A percentile compares a stretch with the other conserved stretches of the same genome.
Evolutionary conservation across 1,284 basidiomycete genomes (phyloP).

Genomic region (Puccinia horiana): DNA sequence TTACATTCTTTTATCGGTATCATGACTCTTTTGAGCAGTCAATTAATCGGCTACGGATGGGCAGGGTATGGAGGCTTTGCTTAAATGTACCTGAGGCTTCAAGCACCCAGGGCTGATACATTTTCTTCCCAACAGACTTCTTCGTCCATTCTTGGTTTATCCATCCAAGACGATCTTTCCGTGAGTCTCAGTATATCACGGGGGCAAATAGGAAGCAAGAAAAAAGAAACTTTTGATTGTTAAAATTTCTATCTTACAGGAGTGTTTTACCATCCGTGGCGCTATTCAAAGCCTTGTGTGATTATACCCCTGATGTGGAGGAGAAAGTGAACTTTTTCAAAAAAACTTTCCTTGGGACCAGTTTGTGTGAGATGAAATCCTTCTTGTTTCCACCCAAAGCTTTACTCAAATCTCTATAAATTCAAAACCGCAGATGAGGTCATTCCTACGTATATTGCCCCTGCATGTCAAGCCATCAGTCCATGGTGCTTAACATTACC

Average conservation of each 20-base stretch:
- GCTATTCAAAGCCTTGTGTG: conserved; percentile 28
- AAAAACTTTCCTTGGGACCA: conserved; percentile 25
- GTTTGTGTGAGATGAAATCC: conserved; percentile 28
- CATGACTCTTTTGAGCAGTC: conserved; percentile 30
- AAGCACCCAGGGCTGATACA: background rate
- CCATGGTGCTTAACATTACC: conserved; percentile 49
- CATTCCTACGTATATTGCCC: conserved; percentile 43
- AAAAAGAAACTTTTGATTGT: background rate
- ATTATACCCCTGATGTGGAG: background rate
- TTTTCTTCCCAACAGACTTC: conserved; percentile 18
- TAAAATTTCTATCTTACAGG: conserved; percentile 4
- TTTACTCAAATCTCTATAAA: background rate
- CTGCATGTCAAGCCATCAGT: conserved; percentile 45
- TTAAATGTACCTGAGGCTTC: background rate
- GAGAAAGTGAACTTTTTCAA: conserved; percentile 22
- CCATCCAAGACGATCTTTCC: conserved; percentile 37
- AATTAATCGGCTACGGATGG: conserved; percentile 46
- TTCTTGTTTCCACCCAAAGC: background rate
- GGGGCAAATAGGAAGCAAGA: background rate
- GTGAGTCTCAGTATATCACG: background rate
- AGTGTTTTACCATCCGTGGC: conserved; percentile 44
- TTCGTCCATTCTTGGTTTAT: conserved; percentile 39
- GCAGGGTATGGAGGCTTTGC: conserved; percentile 28
- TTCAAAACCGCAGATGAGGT: conserved; percentile 19
- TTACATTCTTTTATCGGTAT: conserved; percentile 5